Conservation (phyloP, 495 filamentous ascomycete genomes). For the Penicillium mononematosum region DNA sequence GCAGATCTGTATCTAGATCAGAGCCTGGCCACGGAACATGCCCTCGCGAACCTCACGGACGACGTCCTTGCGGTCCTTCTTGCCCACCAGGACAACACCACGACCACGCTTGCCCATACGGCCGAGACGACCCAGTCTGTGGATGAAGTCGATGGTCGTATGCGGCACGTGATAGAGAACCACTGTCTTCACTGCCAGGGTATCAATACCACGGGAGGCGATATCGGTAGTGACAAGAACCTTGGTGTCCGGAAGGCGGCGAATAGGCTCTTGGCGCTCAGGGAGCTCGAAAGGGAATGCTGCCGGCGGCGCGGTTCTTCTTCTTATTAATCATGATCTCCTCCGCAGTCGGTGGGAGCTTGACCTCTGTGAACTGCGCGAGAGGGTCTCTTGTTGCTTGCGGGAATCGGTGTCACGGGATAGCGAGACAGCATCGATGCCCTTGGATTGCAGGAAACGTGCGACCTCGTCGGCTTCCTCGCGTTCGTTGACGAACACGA, state of each 20-base stretch:
- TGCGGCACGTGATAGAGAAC: constrained; percentile 95
- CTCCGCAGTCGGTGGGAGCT: constrained; percentile 42
- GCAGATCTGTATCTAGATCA: constrained; percentile 55
- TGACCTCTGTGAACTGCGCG: constrained; percentile 66
- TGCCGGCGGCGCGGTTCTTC: constrained; percentile 29
- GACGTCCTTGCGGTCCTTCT: constrained; percentile 82
- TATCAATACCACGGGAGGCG: constrained; percentile 90
- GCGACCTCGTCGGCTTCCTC: constrained; percentile 81
- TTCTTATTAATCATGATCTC: constrained; percentile 39
- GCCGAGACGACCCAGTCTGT: constrained; percentile 85
- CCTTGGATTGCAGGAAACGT: constrained; percentile 75
- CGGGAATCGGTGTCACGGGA: constrained; percentile 75
- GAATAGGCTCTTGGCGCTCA: constrained; percentile 18
- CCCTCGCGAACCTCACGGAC: constrained; percentile 90
- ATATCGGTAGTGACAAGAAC: constrained; percentile 94
- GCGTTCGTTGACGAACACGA: constrained; percentile 97
- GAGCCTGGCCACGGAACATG: constrained; percentile 87
- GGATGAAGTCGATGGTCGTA: constrained; percentile 94
- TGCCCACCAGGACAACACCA: constrained; percentile 87
- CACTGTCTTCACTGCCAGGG: constrained; percentile 84
- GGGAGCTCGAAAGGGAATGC: constrained; percentile 37
- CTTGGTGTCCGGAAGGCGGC: constrained; percentile 65
- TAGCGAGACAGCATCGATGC: constrained; percentile 80
- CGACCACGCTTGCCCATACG: constrained; percentile 89
- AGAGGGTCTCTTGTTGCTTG: constrained; percentile 70